Percentiles rank a stretch among this genome's conserved stretches.
These are phyloP conservation scores for Penicillium diatomitis DNA, from an alignment of 495 filamentous ascomycete genomes.

Conservation along the genomic window DNA sequence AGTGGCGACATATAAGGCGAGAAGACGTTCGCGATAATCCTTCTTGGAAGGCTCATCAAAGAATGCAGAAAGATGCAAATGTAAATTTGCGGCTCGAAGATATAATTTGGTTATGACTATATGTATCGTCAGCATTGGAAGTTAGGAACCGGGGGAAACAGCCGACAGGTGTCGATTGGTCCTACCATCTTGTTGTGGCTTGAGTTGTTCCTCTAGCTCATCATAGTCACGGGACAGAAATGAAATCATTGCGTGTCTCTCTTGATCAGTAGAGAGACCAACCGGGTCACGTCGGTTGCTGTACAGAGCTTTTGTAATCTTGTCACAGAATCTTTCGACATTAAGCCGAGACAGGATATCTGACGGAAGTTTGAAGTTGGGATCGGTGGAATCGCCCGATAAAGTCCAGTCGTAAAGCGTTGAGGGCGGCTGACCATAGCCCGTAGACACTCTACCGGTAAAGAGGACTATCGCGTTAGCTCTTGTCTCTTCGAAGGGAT, in stretches of 20 bases:
- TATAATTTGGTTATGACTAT: constrained; percentile 60
- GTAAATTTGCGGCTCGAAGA: constrained; percentile 68
- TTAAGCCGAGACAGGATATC: constrained; percentile 61
- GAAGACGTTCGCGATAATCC: constrained; percentile 68
- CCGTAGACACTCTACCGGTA: constrained; percentile 61
- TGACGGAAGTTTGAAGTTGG: constrained; percentile 56
- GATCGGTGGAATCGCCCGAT: constrained; percentile 50
- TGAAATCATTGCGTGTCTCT: constrained; percentile 57
- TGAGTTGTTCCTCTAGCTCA: constrained; percentile 40
- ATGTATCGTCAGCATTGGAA: constrained; percentile 20
- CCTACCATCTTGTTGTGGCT: constrained; percentile 37
- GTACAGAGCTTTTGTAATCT: constrained; percentile 77
- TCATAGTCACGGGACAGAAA: constrained; percentile 44
- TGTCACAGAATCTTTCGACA: constrained; percentile 78
- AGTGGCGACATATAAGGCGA: constrained; percentile 67
- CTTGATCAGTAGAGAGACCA: constrained; percentile 61
- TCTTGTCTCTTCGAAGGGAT: too few relatives aligned
- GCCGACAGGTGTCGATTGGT: neutral
- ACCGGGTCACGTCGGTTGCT: constrained; percentile 68
- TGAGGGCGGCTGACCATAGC: constrained; percentile 84
- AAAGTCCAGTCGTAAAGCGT: constrained; percentile 84
- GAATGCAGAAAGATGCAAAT: constrained; percentile 78
- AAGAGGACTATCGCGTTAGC: neutral
- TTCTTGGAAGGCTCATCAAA: constrained; percentile 70
- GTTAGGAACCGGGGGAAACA: neutral